A percentile compares a stretch with the other conserved stretches of the same genome.
phyloP scores from a whole-genome alignment of 1,284 basidiomycete genomes.

The Ustilago curta region DNA sequence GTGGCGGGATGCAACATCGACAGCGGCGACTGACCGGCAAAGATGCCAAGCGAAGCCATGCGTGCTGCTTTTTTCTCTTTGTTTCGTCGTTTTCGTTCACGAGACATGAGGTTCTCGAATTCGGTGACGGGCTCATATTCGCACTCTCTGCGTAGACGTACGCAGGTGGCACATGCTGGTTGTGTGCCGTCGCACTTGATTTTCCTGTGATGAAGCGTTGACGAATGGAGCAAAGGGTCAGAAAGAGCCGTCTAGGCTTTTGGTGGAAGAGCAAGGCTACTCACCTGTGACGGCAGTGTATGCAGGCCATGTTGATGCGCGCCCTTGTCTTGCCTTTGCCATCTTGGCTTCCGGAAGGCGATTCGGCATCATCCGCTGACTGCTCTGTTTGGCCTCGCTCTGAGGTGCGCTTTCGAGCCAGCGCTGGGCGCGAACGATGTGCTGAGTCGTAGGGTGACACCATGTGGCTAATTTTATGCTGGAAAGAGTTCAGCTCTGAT shows the following conservation, averaged over 20 bases:
- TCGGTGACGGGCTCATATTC: constrained; percentile 64
- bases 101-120: constrained; percentile 61
- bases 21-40: constrained; percentile 43
- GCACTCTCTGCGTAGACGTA: constrained; percentile 57
- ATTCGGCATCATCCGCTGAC: constrained; percentile 9
- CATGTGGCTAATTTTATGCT: constrained; percentile 5
- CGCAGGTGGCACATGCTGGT: constrained; percentile 60
- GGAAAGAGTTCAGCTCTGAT: neutral
- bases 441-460: constrained; percentile 28
- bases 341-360: constrained; percentile 39
- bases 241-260: neutral
- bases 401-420: constrained; percentile 39
- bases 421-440: constrained; percentile 31
- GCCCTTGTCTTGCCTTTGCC: constrained; percentile 43
- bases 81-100: constrained; percentile 60
- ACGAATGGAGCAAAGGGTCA: neutral
- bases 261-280: constrained; percentile 1
- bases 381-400: constrained; percentile 17
- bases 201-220: constrained; percentile 32
- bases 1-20: constrained; percentile 41
- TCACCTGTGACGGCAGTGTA: constrained; percentile 62
- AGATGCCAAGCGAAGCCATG: constrained; percentile 43
- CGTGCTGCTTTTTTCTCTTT: constrained; percentile 53
- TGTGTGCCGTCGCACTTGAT: constrained; percentile 63
- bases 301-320: constrained; percentile 62